A percentile compares a stretch with the other conserved stretches of the same genome.
Conservation (phyloP, 2,329 filamentous ascomycete species). For the Dichotomopilus funicola region DNA sequence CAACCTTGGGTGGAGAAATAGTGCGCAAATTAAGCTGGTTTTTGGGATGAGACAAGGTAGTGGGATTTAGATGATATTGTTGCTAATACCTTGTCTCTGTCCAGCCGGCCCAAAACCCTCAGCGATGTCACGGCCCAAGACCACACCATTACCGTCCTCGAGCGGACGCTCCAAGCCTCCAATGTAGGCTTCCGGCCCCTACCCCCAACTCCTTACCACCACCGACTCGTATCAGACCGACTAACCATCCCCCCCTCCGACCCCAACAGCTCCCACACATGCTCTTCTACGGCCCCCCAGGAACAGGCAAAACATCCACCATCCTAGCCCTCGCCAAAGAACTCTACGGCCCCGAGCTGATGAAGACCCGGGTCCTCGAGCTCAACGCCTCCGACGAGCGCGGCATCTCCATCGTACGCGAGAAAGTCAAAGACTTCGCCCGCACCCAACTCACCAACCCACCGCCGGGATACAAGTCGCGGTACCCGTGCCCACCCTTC, state of each 20-base stretch:
- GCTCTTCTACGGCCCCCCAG: conserved; percentile 97
- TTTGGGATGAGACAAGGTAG: conserved; percentile 24
- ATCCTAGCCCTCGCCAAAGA: conserved; percentile 96
- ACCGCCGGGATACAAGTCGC: conserved; percentile 57
- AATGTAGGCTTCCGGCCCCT: conserved; percentile 53
- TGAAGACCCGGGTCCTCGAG: conserved; percentile 92
- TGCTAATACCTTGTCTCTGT: not conserved
- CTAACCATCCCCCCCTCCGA: not conserved
- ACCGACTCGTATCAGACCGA: conserved; percentile 1
- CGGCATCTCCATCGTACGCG: conserved; percentile 91
- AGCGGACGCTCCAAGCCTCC: conserved; percentile 86
- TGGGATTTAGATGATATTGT: not conserved
- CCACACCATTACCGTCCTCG: conserved; percentile 88
- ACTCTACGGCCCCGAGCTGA: conserved; percentile 90
- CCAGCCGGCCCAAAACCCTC: conserved; percentile 87
- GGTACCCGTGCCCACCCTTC: conserved; percentile 93
- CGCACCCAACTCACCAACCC: conserved; percentile 87
- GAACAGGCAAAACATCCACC: conserved; percentile 96
- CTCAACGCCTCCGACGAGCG: conserved; percentile 98
- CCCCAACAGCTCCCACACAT: conserved; percentile 75
- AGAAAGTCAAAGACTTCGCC: conserved; percentile 98
- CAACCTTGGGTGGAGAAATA: conserved; percentile 99
- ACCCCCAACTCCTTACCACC: not conserved
- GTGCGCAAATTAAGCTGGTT: conserved; percentile 40
- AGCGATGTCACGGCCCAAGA: conserved; percentile 96